Conservation (phyloP, 1,284 basidiomycete species). For the Xerocomus nothofagi region DNA sequence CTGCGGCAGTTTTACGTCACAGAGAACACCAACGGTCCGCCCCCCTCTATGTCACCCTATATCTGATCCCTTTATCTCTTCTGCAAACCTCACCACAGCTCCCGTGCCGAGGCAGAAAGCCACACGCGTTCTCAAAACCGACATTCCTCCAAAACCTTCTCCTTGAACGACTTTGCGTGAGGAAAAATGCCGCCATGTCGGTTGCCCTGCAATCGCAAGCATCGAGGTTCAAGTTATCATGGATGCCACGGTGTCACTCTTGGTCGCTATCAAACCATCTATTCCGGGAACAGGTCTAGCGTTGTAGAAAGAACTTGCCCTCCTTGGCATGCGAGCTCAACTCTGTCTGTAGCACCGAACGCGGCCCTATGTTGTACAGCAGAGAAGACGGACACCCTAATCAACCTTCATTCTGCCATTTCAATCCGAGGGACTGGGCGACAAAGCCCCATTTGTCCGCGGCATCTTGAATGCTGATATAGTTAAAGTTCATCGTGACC, state of each 20-base stretch:
- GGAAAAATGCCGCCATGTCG: background rate
- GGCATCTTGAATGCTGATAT: slow-evolving; percentile 64
- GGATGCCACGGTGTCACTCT: background rate
- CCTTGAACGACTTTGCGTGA: slow-evolving; percentile 5
- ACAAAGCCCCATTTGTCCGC: slow-evolving; percentile 79
- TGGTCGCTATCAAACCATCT: slow-evolving; percentile 1
- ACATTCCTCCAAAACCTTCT: slow-evolving; percentile 41
- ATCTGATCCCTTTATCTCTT: slow-evolving; percentile 5
- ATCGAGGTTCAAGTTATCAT: background rate
- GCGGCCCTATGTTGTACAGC: background rate
- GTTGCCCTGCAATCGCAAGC: background rate
- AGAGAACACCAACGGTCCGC: slow-evolving; percentile 88
- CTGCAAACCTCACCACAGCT: slow-evolving; percentile 45
- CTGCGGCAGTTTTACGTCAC: slow-evolving; percentile 94
- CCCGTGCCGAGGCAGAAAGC: slow-evolving; percentile 75
- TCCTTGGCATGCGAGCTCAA: background rate
- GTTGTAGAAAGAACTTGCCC: slow-evolving; percentile 1
- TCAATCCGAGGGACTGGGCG: slow-evolving; percentile 60
- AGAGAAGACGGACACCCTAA: background rate
- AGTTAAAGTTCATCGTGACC: background rate
- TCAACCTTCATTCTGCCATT: slow-evolving; percentile 34
- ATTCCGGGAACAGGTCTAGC: background rate
- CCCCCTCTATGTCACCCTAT: background rate
- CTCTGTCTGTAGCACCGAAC: background rate
- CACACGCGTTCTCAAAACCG: slow-evolving; percentile 73